Conservation (phyloP, 177 flowering plant genomes). For the Vitis hybrid region DNA sequence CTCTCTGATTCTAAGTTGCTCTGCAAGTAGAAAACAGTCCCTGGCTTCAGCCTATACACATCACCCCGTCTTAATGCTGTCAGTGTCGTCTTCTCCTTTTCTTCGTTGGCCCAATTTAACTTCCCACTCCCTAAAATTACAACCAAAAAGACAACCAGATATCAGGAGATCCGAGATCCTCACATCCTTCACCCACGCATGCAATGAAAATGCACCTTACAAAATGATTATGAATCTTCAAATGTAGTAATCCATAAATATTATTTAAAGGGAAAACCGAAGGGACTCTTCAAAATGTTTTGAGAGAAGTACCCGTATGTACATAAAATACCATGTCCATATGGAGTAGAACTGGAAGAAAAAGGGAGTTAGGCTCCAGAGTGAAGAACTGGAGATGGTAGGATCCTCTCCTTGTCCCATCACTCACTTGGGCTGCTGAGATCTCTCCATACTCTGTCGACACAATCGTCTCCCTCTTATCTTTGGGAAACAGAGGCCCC, state of each 20-base stretch:
- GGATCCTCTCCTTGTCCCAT: conserved; percentile 30
- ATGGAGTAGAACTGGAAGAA: conserved; percentile 83
- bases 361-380: conserved; percentile 73
- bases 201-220: no score
- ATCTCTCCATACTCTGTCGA: conserved; percentile 58
- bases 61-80: conserved; percentile 50
- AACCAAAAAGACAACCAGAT: neutral
- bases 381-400: conserved; percentile 76
- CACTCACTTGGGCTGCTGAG: conserved; percentile 47
- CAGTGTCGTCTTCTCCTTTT: conserved; percentile 14
- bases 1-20: conserved; percentile 52
- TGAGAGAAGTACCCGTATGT: conserved; percentile 50
- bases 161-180: no score
- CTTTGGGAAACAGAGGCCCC: conserved; percentile 34
- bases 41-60: conserved; percentile 48
- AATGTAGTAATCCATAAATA: no score
- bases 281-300: no score
- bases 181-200: no score
- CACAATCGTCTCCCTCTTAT: conserved; percentile 33
- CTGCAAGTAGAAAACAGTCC: conserved; percentile 59
- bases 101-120: conserved; percentile 42
- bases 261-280: no score
- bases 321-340: conserved; percentile 81
- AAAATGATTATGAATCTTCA: no score
- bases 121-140: conserved; percentile 53